Conservation (phyloP, 2,329 filamentous ascomycete species). For the Mycosphaerella arachidis region DNA sequence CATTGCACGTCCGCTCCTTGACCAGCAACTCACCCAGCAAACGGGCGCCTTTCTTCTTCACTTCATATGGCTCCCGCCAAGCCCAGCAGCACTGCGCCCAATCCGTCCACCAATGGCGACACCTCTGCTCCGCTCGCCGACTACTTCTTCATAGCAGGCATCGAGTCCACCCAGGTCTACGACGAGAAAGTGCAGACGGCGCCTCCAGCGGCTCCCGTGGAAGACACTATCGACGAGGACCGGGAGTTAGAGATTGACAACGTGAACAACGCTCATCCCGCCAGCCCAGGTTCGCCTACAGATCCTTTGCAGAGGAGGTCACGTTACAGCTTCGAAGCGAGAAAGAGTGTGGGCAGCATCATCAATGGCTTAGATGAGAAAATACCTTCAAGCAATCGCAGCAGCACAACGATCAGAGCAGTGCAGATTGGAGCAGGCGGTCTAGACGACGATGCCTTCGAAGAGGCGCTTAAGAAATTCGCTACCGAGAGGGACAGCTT, state of each 20-base stretch:
- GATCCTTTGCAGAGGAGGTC: constrained; percentile 37
- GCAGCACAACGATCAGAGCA: constrained; percentile 59
- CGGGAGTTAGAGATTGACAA: constrained; percentile 51
- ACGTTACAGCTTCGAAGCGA: constrained; percentile 44
- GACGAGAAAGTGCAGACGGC: constrained; percentile 36
- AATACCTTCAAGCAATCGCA: constrained; percentile 57
- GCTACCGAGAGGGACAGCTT: constrained; percentile 93
- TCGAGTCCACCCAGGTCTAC: constrained; percentile 50
- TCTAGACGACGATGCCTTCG: constrained; percentile 68
- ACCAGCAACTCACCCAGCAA: not conserved
- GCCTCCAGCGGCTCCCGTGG: constrained; percentile 35
- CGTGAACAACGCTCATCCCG: constrained; percentile 45
- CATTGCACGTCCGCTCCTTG: constrained; percentile 19
- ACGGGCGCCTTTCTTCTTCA: not conserved
- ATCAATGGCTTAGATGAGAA: constrained; percentile 41
- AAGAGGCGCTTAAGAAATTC: constrained; percentile 88
- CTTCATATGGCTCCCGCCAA: constrained; percentile 23
- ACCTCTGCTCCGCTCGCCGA: constrained; percentile 56
- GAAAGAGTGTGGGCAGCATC: constrained; percentile 50
- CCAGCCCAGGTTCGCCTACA: constrained; percentile 41
- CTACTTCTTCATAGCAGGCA: constrained; percentile 61
- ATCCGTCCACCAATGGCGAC: constrained; percentile 32
- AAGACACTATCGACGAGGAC: constrained; percentile 60
- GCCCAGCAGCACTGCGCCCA: constrained; percentile 15
- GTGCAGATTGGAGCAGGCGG: constrained; percentile 38